Conservation (phyloP, 768 basidiomycete genomes). For the Lactarius hatsudake region DNA sequence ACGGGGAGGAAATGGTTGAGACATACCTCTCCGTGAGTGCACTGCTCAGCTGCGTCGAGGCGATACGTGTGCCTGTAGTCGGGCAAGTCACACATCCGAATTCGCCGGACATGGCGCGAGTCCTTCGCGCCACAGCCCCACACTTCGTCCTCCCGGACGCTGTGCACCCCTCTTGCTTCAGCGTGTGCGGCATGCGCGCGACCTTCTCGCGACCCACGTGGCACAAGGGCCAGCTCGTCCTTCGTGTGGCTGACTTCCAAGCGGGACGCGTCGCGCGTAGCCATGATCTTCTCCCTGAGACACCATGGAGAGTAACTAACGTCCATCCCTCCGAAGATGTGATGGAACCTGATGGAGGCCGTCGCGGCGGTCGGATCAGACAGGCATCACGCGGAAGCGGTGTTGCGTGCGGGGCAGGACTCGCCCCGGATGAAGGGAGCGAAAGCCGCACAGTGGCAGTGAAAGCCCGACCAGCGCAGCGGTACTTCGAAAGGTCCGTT, state of each 20-base stretch:
- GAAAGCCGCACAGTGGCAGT: not conserved
- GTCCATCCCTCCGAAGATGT: not conserved
- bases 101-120: not conserved
- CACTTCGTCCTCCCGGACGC: not conserved
- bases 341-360: not conserved
- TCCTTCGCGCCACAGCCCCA: not conserved
- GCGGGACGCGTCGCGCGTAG: not conserved
- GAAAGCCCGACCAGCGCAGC: not conserved
- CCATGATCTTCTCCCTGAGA: not conserved
- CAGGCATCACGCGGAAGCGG: not conserved
- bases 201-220: not conserved
- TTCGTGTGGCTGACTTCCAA: constrained; percentile 2
- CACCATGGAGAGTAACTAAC: not conserved
- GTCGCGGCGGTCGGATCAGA: not conserved
- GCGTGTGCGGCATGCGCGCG: not conserved
- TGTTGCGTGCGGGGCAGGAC: not conserved
- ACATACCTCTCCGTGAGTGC: not conserved
- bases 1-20: not conserved
- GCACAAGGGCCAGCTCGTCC: not conserved
- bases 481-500: not conserved
- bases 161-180: not conserved
- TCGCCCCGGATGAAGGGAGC: not conserved
- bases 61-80: not conserved
- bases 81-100: not conserved
- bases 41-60: not conserved